Conservation (phyloP, 179 eudicot species). For the Silene coronaria region DNA sequence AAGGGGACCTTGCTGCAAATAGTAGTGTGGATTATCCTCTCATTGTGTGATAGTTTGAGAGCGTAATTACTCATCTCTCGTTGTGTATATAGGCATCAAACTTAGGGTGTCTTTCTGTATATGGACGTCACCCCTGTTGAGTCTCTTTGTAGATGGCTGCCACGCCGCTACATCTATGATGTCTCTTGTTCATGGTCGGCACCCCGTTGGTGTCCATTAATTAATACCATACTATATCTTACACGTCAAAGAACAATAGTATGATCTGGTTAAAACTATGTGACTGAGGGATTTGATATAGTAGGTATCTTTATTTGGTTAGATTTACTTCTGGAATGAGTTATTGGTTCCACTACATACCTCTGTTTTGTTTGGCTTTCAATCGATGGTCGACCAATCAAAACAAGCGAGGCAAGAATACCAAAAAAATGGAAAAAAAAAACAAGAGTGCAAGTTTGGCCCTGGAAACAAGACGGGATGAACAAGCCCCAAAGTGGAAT, state of each 20-base stretch:
- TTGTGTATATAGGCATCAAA: too few species aligned
- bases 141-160: background rate
- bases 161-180: background rate
- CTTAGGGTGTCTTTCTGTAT: too few species aligned
- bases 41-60: too few species aligned
- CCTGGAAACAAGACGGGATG: background rate
- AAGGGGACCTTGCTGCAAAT: background rate
- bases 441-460: background rate
- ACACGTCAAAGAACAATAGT: too few species aligned
- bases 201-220: too few species aligned
- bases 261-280: background rate
- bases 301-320: background rate
- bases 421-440: background rate
- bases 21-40: background rate
- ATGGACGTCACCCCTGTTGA: too few species aligned
- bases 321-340: background rate
- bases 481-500: background rate
- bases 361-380: background rate
- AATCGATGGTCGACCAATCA: background rate
- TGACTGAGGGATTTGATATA: background rate
- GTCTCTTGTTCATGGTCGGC: too few species aligned
- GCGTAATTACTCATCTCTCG: too few species aligned
- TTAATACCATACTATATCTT: too few species aligned
- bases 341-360: background rate
- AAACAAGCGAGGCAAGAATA: background rate